phyloP scores from a whole-genome alignment of 1,284 basidiomycete genomes.

The Kwoniella shivajii region DNA sequence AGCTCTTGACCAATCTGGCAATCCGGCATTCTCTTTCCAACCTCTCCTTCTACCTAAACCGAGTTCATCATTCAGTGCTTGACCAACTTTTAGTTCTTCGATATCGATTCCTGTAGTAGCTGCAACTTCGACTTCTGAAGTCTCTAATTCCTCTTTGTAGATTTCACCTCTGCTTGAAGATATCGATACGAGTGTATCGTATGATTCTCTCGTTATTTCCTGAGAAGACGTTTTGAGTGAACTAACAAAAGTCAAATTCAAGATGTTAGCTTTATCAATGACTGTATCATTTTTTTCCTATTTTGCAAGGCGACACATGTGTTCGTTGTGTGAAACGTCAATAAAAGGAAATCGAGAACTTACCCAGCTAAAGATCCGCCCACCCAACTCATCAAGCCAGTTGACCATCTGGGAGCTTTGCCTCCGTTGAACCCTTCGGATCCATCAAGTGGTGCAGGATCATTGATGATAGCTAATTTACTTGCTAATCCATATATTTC shows the following conservation, averaged over 20 bases:
- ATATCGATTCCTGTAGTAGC: conserved; percentile 38
- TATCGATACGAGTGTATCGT: conserved; percentile 51
- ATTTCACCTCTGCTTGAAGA: conserved; percentile 29
- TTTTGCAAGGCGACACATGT: too few relatives aligned
- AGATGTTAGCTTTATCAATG: neutral
- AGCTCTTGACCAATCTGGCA: conserved; percentile 79
- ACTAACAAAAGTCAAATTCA: conserved; percentile 44
- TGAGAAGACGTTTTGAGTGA: conserved; percentile 79
- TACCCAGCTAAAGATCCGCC: conserved; percentile 89
- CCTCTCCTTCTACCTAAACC: conserved; percentile 32
- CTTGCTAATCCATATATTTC: conserved; percentile 67
- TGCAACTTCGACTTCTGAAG: conserved; percentile 42
- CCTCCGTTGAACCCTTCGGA: conserved; percentile 64
- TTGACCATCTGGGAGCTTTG: conserved; percentile 79
- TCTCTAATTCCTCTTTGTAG: conserved; percentile 54
- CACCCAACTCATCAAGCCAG: conserved; percentile 82
- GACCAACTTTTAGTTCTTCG: conserved; percentile 52
- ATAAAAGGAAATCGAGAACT: conserved; percentile 39
- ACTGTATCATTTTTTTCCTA: too few relatives aligned
- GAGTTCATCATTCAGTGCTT: conserved; percentile 25
- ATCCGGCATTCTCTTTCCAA: conserved; percentile 35
- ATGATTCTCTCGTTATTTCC: conserved; percentile 78
- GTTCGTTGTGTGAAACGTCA: neutral
- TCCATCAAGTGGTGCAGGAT: conserved; percentile 59
- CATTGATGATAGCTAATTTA: conserved; percentile 78